phyloP scores from a whole-genome alignment of 73 alveolate genomes.

The Paramecium biaurelia region DNA sequence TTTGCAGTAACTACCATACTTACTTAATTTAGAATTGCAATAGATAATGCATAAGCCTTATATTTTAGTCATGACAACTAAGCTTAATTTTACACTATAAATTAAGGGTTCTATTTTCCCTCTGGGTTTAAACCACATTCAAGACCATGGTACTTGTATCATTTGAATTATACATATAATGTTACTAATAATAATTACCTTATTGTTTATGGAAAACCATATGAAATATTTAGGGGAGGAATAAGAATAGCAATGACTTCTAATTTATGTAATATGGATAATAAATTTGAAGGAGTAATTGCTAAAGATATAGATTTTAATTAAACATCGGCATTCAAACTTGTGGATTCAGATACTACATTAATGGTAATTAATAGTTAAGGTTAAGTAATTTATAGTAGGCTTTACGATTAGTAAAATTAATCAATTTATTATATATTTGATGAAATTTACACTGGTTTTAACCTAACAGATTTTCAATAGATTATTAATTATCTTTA shows the following conservation, averaged over 20 bases:
- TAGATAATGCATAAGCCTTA: neutral
- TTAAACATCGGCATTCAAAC: neutral
- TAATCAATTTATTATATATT: neutral
- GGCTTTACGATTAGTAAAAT: neutral
- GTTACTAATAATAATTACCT: neutral
- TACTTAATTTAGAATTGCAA: neutral
- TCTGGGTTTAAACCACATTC: neutral
- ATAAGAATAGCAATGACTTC: neutral
- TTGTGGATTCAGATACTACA: neutral
- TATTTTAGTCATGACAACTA: neutral
- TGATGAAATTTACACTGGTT: neutral
- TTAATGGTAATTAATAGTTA: neutral
- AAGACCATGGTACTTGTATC: neutral
- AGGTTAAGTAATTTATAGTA: neutral
- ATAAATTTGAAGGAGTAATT: neutral
- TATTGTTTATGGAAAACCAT: neutral
- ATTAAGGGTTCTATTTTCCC: neutral
- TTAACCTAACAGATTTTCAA: neutral
- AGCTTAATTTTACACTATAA: neutral
- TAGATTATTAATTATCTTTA: neutral
- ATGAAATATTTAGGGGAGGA: neutral
- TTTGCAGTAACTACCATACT: neutral
- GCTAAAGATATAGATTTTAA: neutral
- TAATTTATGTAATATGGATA: neutral
- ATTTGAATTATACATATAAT: neutral